A percentile compares a stretch with the other conserved stretches of the same genome.
Evolutionary conservation across 2,329 filamentous ascomycete genomes (phyloP).

Genomic region (Talaromyces sp.): DNA sequence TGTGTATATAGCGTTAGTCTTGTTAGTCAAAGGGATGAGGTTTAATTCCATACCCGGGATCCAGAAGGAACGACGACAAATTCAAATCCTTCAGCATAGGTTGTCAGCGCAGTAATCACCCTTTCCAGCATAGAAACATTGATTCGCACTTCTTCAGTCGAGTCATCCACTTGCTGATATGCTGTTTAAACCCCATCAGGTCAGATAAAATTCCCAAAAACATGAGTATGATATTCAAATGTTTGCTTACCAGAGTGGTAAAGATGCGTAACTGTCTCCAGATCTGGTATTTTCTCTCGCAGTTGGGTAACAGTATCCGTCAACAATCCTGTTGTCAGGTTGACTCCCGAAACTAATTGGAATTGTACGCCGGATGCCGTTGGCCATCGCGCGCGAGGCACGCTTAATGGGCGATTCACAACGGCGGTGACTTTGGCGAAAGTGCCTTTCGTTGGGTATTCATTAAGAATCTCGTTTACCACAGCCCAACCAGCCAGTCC

Average conservation of each 20-base stretch:
- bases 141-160: not conserved
- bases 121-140: not conserved
- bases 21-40: not conserved
- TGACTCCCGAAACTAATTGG: not conserved
- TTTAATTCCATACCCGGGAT: not conserved
- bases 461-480: slow-evolving; percentile 31
- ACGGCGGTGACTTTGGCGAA: slow-evolving; percentile 37
- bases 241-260: slow-evolving; percentile 32
- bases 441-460: slow-evolving; percentile 26
- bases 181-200: not conserved
- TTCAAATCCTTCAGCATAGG: not conserved
- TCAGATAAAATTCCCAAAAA: too few species aligned
- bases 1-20: not conserved
- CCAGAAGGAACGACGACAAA: not conserved
- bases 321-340: slow-evolving; percentile 3
- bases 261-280: slow-evolving; percentile 36
- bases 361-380: slow-evolving; percentile 13
- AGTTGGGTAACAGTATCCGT: slow-evolving; percentile 34
- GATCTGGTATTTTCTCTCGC: slow-evolving; percentile 28
- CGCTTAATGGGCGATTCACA: slow-evolving; percentile 33
- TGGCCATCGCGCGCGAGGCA: slow-evolving; percentile 29
- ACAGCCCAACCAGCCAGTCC: slow-evolving; percentile 39
- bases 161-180: not conserved
- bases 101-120: not conserved
- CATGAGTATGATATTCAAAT: not conserved